Base-by-base conservation (phyloP, 768 basidiomycete species). In the Pisolithus sp. region DNA sequence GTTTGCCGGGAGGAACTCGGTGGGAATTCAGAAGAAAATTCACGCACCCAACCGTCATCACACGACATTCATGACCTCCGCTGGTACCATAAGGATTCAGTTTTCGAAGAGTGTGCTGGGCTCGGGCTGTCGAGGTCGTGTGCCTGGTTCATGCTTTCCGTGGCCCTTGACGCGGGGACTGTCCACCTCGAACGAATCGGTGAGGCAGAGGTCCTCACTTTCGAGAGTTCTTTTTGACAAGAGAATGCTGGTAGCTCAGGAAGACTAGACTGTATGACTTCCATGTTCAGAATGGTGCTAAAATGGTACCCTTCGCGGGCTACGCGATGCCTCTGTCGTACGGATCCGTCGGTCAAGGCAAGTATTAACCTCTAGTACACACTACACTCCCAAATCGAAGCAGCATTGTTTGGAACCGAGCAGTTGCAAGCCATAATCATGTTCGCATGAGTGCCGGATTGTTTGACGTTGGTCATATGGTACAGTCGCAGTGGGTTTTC, bases 281-380 rank as follows among this genome's bases (percentile, higher is more conserved):
- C 64, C 94, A 99, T 65, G 65, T 89, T 43, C 66, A 82, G 54
- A 75, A 88, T 66, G 85, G 78, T 17, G 95, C 86, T 1, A 94
- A 94, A 70, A 93, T 98, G 91, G 93, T 96, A 0, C 86, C 91
- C 0, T 99, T 97, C 68, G 96, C 92, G 2, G 95, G 95, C 6
- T 98, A 84, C 68, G 80, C 82, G 4, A 99, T 99, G 95, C 96
- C 95, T 0, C 75, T 99, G 41, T 68, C 79, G 3, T 99, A 97
- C 62, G 90, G 83, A 5, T 76, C 79, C 28, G 79, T 88, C 45
- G 91, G 91, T 5, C 89, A 91, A 76, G 80, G 89, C 85, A 53
- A 53, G 78, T 64, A 40, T 38, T 51, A 49, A 10, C 36, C 40
- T 37, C 49, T 45, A 34, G 28, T 24, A 20, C 20, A 8, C 28